These are phyloP conservation scores for Trebouxia sp. DNA, from an alignment of 139 green algal species.

Conservation along the genomic window DNA sequence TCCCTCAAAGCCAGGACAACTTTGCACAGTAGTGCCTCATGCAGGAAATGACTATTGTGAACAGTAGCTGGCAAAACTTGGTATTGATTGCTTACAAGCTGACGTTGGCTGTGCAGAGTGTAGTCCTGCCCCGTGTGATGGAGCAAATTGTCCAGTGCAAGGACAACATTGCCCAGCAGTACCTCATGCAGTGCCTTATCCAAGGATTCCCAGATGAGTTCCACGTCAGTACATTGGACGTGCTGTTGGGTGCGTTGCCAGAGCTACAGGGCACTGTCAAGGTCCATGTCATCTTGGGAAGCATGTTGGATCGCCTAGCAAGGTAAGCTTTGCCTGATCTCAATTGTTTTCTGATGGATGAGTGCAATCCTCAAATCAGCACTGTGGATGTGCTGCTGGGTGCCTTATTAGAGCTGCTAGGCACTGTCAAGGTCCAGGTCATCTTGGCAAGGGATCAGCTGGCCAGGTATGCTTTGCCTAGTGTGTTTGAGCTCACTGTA, in stretches of 20 bases:
- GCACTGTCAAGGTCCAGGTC: no score
- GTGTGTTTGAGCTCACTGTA: no score
- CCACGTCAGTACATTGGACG: constrained; percentile 89
- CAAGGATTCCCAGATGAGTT: constrained; percentile 93
- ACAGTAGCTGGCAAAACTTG: no score
- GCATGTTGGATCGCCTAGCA: constrained; percentile 81
- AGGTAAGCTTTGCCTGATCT: constrained; percentile 42
- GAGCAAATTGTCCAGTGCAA: constrained; percentile 92
- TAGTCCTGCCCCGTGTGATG: constrained; percentile 40
- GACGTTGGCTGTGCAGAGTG: neutral
- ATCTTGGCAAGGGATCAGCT: no score
- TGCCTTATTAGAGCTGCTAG: neutral
- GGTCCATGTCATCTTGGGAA: constrained; percentile 66
- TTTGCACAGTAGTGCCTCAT: constrained; percentile 70
- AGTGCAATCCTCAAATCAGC: neutral
- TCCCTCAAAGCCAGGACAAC: constrained; percentile 85
- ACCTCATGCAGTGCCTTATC: constrained; percentile 96
- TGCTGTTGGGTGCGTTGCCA: constrained; percentile 81
- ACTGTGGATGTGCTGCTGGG: neutral
- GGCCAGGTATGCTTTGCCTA: no score
- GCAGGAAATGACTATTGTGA: neutral
- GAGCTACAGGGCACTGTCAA: constrained; percentile 86
- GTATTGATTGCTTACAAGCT: no score
- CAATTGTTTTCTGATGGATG: neutral
- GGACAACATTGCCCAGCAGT: constrained; percentile 97